Conservation (phyloP, 768 basidiomycete genomes). For the Symmetrospora coprosmae region DNA sequence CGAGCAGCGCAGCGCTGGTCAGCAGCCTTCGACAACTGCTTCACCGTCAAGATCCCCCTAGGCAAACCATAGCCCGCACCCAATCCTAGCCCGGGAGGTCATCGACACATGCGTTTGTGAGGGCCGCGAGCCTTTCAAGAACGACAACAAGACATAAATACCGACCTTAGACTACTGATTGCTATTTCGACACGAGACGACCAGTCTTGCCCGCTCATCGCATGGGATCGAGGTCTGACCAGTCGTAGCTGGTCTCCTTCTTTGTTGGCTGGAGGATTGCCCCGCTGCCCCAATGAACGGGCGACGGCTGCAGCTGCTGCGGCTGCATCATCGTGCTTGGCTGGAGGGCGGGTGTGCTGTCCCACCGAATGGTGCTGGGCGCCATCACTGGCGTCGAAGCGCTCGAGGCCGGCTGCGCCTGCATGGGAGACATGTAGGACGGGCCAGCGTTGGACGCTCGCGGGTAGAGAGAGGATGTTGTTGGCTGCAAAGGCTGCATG, state of each 20-base stretch:
- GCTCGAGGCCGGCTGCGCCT: not conserved
- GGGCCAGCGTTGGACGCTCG: too few species aligned
- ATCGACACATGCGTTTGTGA: not conserved
- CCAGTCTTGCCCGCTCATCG: not conserved
- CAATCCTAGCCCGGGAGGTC: not conserved
- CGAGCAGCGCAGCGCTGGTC: too few species aligned
- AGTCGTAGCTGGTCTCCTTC: constrained; percentile 2
- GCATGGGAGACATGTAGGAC: not conserved
- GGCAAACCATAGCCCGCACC: not conserved
- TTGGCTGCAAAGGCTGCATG: constrained; percentile 15
- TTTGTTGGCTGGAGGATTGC: constrained; percentile 15
- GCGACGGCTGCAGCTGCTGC: not conserved
- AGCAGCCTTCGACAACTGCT: too few species aligned
- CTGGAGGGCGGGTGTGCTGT: not conserved
- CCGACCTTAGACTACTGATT: too few species aligned
- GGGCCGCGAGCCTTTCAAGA: too few species aligned
- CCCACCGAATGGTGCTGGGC: not conserved
- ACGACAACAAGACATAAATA: too few species aligned
- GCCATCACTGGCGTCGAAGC: not conserved
- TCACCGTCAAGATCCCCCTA: not conserved
- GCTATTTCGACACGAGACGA: too few species aligned
- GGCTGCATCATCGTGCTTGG: not conserved
- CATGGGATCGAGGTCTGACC: constrained; percentile 23
- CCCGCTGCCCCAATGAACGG: not conserved
- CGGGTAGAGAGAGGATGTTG: too few species aligned